Percentiles rank a stretch among this genome's conserved stretches.
Evolutionary conservation across 1,139 yeast species (phyloP).

Genomic region (Scheffersomyces titani): DNA sequence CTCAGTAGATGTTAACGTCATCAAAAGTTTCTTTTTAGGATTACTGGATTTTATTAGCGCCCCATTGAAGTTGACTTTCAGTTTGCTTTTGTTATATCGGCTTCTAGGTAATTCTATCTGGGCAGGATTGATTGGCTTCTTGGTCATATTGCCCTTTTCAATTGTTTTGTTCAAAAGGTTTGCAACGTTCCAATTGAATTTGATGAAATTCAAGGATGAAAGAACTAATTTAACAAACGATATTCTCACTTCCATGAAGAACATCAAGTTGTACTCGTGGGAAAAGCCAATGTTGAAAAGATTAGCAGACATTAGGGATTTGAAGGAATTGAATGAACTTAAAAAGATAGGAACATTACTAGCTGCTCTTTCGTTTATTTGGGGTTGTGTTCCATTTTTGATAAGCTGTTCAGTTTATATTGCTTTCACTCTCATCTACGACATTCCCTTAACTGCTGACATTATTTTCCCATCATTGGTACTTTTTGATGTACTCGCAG

Average conservation of each 20-base stretch:
- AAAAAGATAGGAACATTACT: slow-evolving; percentile 19
- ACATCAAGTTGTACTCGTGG: slow-evolving; percentile 24
- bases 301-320: slow-evolving; percentile 20
- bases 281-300: slow-evolving; percentile 22
- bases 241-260: slow-evolving; percentile 27
- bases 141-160: slow-evolving; percentile 16
- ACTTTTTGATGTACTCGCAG: slow-evolving; percentile 25
- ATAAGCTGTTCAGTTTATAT: slow-evolving; percentile 21
- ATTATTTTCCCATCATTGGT: slow-evolving; percentile 28
- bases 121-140: slow-evolving; percentile 22
- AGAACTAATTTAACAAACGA: slow-evolving; percentile 28
- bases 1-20: slow-evolving; percentile 21
- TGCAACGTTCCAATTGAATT: slow-evolving; percentile 11
- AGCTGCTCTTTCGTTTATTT: slow-evolving; percentile 20
- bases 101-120: slow-evolving; percentile 26
- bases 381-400: slow-evolving; percentile 25
- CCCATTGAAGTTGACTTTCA: slow-evolving; percentile 21
- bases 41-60: slow-evolving; percentile 20
- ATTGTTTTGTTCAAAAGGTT: slow-evolving; percentile 3
- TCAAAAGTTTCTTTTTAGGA: slow-evolving; percentile 17
- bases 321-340: slow-evolving; percentile 18
- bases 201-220: slow-evolving; percentile 26
- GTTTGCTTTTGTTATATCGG: slow-evolving; percentile 21
- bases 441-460: slow-evolving; percentile 21
- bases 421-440: slow-evolving; percentile 15